A percentile compares a stretch with the other conserved stretches of the same genome.
Evolutionary conservation across 2,329 filamentous ascomycete genomes (phyloP).

Genomic region (Dryadomyces quercivorus): DNA sequence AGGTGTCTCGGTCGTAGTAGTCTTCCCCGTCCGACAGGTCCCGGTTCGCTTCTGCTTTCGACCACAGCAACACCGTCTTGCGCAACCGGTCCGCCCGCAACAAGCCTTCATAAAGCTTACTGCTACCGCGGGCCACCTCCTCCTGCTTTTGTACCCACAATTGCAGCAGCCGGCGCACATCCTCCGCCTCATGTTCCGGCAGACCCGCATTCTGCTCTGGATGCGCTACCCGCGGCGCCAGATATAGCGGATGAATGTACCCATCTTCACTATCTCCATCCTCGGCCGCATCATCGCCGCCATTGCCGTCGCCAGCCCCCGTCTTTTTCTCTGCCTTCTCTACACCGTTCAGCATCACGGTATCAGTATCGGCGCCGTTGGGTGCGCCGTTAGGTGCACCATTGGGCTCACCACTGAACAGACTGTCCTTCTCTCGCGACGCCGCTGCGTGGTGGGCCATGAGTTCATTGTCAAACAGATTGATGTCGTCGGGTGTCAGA

Average conservation of each 20-base stretch:
- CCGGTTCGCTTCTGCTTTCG: slow-evolving; percentile 62
- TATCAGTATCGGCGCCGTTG: not conserved
- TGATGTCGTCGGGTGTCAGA: slow-evolving; percentile 41
- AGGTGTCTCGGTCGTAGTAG: slow-evolving; percentile 77
- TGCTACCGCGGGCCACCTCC: slow-evolving; percentile 62
- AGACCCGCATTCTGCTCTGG: slow-evolving; percentile 62
- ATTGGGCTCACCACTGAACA: not conserved
- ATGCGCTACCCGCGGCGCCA: slow-evolving; percentile 47
- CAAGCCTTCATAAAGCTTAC: slow-evolving; percentile 56
- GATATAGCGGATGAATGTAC: slow-evolving; percentile 64
- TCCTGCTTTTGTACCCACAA: slow-evolving; percentile 79
- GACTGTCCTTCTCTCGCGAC: not conserved
- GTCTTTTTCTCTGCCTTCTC: not conserved
- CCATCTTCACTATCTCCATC: slow-evolving; percentile 9
- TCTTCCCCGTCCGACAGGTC: slow-evolving; percentile 84
- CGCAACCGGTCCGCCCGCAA: slow-evolving; percentile 61
- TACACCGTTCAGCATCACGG: not conserved
- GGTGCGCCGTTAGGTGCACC: not conserved
- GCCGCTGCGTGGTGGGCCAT: slow-evolving; percentile 19
- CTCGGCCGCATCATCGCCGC: not conserved
- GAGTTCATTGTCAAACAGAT: slow-evolving; percentile 39
- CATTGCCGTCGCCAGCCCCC: not conserved
- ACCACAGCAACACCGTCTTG: slow-evolving; percentile 59
- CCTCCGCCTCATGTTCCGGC: slow-evolving; percentile 62
- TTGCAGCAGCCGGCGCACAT: slow-evolving; percentile 60